These are phyloP conservation scores for Colletotrichum tanaceti DNA, from an alignment of 2,329 filamentous ascomycete genomes.

Conservation along the genomic window DNA sequence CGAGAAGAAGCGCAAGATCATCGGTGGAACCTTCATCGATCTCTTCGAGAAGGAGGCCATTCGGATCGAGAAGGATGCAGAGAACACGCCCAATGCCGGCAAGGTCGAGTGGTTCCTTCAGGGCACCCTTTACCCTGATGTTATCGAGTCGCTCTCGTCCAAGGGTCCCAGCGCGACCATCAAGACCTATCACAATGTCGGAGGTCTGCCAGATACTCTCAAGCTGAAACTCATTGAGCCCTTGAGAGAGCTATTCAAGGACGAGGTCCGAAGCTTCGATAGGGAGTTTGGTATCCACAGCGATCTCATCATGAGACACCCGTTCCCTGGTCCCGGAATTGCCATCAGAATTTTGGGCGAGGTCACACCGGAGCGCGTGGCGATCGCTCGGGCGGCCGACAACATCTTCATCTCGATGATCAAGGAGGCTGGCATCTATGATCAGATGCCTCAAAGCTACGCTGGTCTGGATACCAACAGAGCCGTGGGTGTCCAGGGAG, in stretches of 20 bases:
- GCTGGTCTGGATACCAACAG: slow-evolving; percentile 58
- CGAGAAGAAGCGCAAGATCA: slow-evolving; percentile 91
- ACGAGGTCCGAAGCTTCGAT: slow-evolving; percentile 48
- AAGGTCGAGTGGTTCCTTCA: slow-evolving; percentile 89
- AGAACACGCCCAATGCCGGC: slow-evolving; percentile 74
- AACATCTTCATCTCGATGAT: slow-evolving; percentile 84
- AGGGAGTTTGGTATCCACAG: slow-evolving; percentile 49
- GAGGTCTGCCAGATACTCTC: slow-evolving; percentile 53
- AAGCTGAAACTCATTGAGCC: slow-evolving; percentile 41
- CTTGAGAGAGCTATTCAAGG: slow-evolving; percentile 48
- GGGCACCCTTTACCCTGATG: slow-evolving; percentile 43
- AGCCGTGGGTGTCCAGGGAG: slow-evolving; percentile 52
- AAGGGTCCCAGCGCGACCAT: slow-evolving; percentile 53
- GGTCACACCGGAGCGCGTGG: slow-evolving; percentile 81
- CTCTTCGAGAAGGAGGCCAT: slow-evolving; percentile 67
- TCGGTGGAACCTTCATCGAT: slow-evolving; percentile 73
- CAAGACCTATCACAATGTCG: slow-evolving; percentile 62
- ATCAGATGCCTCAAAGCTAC: slow-evolving; percentile 66
- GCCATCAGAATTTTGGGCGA: slow-evolving; percentile 86
- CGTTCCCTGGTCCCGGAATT: slow-evolving; percentile 71
- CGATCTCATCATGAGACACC: slow-evolving; percentile 60
- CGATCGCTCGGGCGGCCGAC: slow-evolving; percentile 82
- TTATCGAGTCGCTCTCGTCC: slow-evolving; percentile 35
- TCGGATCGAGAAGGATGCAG: slow-evolving; percentile 75
- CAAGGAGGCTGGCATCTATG: slow-evolving; percentile 76